These are phyloP conservation scores for Paramyrothecium roridum DNA, from an alignment of 2,329 filamentous ascomycete species.

Conservation along the genomic window DNA sequence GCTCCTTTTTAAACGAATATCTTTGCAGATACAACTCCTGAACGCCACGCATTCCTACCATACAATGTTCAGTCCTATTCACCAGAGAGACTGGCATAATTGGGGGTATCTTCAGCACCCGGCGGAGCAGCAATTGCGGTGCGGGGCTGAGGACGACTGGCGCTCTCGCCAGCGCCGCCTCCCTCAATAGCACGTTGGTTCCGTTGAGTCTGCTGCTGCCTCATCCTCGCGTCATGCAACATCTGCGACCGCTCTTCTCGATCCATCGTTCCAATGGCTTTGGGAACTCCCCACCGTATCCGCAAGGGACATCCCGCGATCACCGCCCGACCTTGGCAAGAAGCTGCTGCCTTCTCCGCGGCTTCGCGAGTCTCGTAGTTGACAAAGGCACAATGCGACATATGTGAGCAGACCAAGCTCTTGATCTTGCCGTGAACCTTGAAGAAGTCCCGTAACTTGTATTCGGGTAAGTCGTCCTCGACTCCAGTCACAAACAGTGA, in stretches of 20 bases:
- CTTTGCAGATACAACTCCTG: conserved; percentile 9
- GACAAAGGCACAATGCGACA: conserved; percentile 94
- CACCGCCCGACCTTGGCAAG: conserved; percentile 83
- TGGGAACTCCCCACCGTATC: conserved; percentile 90
- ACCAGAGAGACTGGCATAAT: conserved; percentile 82
- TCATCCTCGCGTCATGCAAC: conserved; percentile 64
- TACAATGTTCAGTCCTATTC: conserved; percentile 49
- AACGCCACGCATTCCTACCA: conserved; percentile 20
- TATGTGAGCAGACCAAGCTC: conserved; percentile 91
- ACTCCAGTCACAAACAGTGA: conserved; percentile 94
- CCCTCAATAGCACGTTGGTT: conserved; percentile 2
- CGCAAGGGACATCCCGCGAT: conserved; percentile 88
- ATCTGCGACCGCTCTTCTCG: conserved; percentile 79
- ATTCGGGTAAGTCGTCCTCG: conserved; percentile 92
- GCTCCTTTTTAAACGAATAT: conserved; percentile 6
- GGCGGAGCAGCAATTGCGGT: conserved; percentile 70
- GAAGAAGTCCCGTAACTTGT: conserved; percentile 89
- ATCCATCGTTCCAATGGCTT: conserved; percentile 87
- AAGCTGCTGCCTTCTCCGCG: conserved; percentile 80
- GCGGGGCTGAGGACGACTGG: conserved; percentile 18
- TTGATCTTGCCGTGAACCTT: conserved; percentile 84
- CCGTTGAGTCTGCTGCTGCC: conserved; percentile 20
- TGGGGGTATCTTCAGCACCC: conserved; percentile 66
- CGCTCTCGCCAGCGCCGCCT: conserved; percentile 8
- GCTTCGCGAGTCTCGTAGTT: conserved; percentile 85